These are phyloP conservation scores for Volutella citrinella DNA, from an alignment of 2,329 filamentous ascomycete genomes.

Conservation along the genomic window DNA sequence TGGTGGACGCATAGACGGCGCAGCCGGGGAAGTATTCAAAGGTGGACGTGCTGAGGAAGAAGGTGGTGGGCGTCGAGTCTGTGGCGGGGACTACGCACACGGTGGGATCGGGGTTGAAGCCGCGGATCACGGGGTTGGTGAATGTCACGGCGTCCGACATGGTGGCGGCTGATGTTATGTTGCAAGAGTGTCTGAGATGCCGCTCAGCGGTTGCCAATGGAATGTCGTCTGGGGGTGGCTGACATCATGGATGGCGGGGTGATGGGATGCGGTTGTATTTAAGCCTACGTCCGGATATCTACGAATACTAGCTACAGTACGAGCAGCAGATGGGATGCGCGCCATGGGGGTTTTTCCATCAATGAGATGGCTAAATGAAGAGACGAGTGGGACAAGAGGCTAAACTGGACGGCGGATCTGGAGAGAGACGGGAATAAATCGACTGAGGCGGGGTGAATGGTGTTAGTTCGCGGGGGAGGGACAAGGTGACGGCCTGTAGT, in stretches of 20 bases:
- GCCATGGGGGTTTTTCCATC: conserved; percentile 1
- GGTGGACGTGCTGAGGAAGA: conserved; percentile 58
- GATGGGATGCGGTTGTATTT: too few relatives aligned
- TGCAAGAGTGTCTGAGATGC: too few relatives aligned
- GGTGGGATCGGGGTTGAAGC: conserved; percentile 62
- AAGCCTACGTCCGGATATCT: background rate
- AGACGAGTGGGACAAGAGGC: too few relatives aligned
- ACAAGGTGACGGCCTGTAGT: too few relatives aligned
- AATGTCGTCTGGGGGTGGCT: too few relatives aligned
- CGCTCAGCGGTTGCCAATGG: conserved; percentile 7
- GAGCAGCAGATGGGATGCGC: background rate
- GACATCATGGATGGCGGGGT: too few relatives aligned
- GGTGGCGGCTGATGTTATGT: too few relatives aligned
- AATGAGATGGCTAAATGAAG: background rate
- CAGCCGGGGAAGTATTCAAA: conserved; percentile 62
- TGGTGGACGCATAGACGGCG: conserved; percentile 57
- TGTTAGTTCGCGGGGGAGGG: too few relatives aligned
- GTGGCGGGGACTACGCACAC: conserved; percentile 35
- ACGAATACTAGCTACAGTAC: background rate
- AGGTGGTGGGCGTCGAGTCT: conserved; percentile 31
- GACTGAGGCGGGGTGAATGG: too few relatives aligned
- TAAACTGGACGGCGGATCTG: too few relatives aligned
- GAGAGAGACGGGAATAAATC: too few relatives aligned
- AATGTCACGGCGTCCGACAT: conserved; percentile 24
- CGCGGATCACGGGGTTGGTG: conserved; percentile 53